Base-by-base conservation (phyloP, 176 grass and related monocot species). In the Carex parvula region DNA sequence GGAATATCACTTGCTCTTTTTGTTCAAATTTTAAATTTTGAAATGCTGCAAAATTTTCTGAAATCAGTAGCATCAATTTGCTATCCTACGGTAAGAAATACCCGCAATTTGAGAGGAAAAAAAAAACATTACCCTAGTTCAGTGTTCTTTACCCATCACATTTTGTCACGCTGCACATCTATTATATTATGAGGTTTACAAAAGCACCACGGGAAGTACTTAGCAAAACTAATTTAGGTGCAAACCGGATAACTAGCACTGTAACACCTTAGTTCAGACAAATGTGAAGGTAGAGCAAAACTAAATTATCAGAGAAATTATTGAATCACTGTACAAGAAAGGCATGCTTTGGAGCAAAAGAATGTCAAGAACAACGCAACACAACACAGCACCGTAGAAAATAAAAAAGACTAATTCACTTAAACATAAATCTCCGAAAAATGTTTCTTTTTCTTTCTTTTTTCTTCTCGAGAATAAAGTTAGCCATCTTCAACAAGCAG, bases 351-450 rank as follows among this genome's bases (percentile, higher is more conserved):
- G 29, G 42, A 68, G 58, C 41, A 55, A 83, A 83, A 83, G 17
- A 83, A 83, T 83, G 35, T 69, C 60, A 83, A 83, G 29, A 66
- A 83, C 79, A 81, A 83, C 58, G 21, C 73, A 29, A 81, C 79
- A 64, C 79, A 24, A 83, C 61, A n/a, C 80, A 44, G 55, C 61
- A n/a, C 81, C 17, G 62, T 83, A 82, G n/a, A 67, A 66, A 82
- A 41, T 13, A 83, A 39, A 39, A 83, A 63, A 65, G 24, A 29
- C 60, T 64, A 83, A 83, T 44, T 65, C 60, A 50, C 21, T 50
- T 65, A 18, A 83, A 46, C 56, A 81, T 69, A 35, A 46, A 52
- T 5, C 54, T 2, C 50, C 12, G 15, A 26, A 58, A 33, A 80
- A 60, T 44, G 24, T 15, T 60, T 44, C 6, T 5, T 81, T 41